Conservation (phyloP, 2,329 filamentous ascomycete genomes). For the Hypoxylon sp. region DNA sequence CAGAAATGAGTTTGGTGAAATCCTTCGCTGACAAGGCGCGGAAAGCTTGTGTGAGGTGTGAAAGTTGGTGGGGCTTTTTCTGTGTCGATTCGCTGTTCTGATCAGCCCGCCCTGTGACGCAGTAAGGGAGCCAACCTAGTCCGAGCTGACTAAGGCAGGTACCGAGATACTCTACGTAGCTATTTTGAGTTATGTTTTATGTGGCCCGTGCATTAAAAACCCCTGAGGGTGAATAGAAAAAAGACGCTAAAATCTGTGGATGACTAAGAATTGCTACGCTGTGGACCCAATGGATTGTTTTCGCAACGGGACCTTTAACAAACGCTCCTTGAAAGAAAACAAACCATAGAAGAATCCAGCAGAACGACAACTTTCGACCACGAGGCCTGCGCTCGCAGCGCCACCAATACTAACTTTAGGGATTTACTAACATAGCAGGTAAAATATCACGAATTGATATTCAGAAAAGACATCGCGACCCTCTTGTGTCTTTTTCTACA, state of each 20-base stretch:
- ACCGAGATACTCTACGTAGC: constrained; percentile 3
- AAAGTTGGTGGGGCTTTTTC: constrained; percentile 9
- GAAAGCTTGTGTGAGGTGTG: constrained; percentile 19
- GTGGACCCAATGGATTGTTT: constrained; percentile 20
- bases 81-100: too few relatives aligned
- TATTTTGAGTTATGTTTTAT: background rate
- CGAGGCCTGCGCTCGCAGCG: constrained; percentile 32
- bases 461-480: constrained; percentile 5
- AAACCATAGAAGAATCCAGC: constrained; percentile 25
- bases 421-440: constrained; percentile 31
- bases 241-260: too few relatives aligned
- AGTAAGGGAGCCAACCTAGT: too few relatives aligned
- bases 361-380: constrained; percentile 21
- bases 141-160: constrained; percentile 22
- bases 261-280: constrained; percentile 20
- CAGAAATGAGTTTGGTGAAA: constrained; percentile 12
- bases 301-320: constrained; percentile 24
- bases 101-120: constrained; percentile 31
- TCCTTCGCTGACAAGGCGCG: constrained; percentile 15
- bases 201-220: background rate
- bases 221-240: too few relatives aligned
- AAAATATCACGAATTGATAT: constrained; percentile 8
- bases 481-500: background rate
- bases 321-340: constrained; percentile 34
- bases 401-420: constrained; percentile 33